A percentile compares a stretch with the other conserved stretches of the same genome.
Evolutionary conservation across 1,284 basidiomycete genomes (phyloP).

Genomic region (Apiotrichum sp.): DNA sequence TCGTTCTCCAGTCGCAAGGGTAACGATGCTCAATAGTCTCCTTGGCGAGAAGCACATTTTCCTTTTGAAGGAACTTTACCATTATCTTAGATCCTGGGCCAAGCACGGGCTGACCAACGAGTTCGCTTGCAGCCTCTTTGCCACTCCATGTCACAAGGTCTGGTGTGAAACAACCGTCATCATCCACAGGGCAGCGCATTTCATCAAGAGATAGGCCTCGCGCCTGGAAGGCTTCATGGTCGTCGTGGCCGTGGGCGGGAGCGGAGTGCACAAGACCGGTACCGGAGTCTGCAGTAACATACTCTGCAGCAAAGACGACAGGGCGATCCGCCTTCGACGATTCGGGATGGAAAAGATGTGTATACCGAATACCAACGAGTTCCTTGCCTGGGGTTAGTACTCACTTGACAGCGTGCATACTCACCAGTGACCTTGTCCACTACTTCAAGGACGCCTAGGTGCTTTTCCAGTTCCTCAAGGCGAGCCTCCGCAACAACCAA

Average conservation of each 20-base stretch:
- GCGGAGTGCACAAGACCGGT: slow-evolving; percentile 95
- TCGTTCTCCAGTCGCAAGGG: slow-evolving; percentile 96
- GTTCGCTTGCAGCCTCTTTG: slow-evolving; percentile 27
- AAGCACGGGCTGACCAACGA: slow-evolving; percentile 66
- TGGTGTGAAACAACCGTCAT: slow-evolving; percentile 65
- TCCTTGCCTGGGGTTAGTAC: slow-evolving; percentile 51
- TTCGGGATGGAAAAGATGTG: slow-evolving; percentile 58
- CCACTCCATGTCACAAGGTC: slow-evolving; percentile 56
- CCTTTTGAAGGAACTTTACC: slow-evolving; percentile 58
- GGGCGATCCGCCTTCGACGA: slow-evolving; percentile 53
- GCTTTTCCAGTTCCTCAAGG: slow-evolving; percentile 52
- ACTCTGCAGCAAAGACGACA: slow-evolving; percentile 50
- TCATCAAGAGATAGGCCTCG: slow-evolving; percentile 36
- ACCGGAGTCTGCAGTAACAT: slow-evolving; percentile 84
- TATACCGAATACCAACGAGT: slow-evolving; percentile 63
- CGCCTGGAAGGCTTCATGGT: slow-evolving; percentile 67
- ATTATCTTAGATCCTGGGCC: slow-evolving; percentile 63
- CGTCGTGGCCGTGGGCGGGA: slow-evolving; percentile 90
- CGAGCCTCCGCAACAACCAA: slow-evolving; percentile 69
- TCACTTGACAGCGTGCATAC: slow-evolving; percentile 15
- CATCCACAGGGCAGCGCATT: slow-evolving; percentile 70
- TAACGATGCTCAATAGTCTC: slow-evolving; percentile 79
- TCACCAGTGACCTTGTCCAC: slow-evolving; percentile 60
- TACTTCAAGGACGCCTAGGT: slow-evolving; percentile 55
- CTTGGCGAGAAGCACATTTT: slow-evolving; percentile 59